Evolutionary conservation across 768 basidiomycete genomes (phyloP), one percentile per base, ranked within the genome.

Genomic region (Tylopilus rubrobrunneus): DNA sequence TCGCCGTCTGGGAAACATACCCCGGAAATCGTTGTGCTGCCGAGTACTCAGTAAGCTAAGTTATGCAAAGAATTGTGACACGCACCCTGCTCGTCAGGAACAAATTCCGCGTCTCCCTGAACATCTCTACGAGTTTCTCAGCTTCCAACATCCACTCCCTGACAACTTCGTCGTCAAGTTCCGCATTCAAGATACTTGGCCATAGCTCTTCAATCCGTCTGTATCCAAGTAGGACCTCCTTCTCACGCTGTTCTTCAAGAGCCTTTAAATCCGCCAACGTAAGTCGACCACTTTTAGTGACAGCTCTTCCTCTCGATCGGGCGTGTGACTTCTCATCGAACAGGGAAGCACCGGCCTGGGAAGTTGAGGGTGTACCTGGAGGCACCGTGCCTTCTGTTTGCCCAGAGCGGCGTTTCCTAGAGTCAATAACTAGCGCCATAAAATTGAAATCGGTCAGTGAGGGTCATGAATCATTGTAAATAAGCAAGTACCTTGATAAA

Each of bases 121-220:
- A 98, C 67, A 82, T 85, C 56, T 97, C 94, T 4, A 97, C 80
- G 44, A 99, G 74, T 60, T 83, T 87, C 65, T 92, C 90, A 0
- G 92, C 92, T 61, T 92, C 85, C 28, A 86, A 65, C 58, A 96
- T 72, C 89, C 94, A 98, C 60, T 86, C 81, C 48, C 81, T 76
- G 52, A 81, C 75, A 5, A 83, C 80, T 14, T 80, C 80, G 1
- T 72, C 70, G 21, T 80, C 74, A 3, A 76, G 77, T 4, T 63
- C 66, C 2, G 60, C 64, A 11, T 64, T 67, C 36, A 80, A 67
- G 76, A 84, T 81, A 15, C 60, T 73, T 5, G 73, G 73, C 87
- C 86, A 87, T 1, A 89, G 67, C 29, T 86, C 83, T 57, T 77
- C 76, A 39, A 92, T 66, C 36, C 81, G 74, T 28, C 68, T 71